Percentiles rank a stretch among this genome's conserved stretches.
Conservation (phyloP, 75 land plant genomes). For the Chamaecyparis obtusa region DNA sequence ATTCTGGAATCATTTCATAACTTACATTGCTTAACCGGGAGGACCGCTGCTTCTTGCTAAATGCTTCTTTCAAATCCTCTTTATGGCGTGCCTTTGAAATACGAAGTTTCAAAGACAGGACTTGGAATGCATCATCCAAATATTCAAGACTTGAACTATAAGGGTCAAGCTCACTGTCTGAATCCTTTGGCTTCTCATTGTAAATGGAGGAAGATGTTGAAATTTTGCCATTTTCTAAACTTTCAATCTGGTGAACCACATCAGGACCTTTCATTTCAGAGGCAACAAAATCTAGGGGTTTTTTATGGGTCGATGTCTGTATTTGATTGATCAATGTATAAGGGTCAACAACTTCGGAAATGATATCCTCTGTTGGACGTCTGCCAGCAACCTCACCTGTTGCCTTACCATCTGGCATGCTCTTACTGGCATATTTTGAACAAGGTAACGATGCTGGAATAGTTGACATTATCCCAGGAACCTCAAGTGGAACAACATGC, state of each 20-base stretch:
- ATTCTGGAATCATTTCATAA: background rate
- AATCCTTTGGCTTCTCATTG: slow-evolving; percentile 10
- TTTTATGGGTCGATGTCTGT: background rate
- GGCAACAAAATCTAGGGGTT: background rate
- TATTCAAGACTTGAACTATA: slow-evolving; percentile 36
- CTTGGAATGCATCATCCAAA: slow-evolving; percentile 39
- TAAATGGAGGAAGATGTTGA: background rate
- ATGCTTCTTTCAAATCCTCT: slow-evolving; percentile 36
- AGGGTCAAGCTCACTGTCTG: slow-evolving; percentile 16
- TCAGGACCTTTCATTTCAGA: slow-evolving; percentile 13
- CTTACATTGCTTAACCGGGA: slow-evolving; percentile 20
- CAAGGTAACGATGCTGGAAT: background rate
- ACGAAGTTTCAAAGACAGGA: slow-evolving; percentile 28
- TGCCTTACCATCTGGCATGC: background rate
- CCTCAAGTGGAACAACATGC: background rate
- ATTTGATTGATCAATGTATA: background rate
- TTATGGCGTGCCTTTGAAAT: slow-evolving; percentile 34
- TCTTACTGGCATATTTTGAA: background rate
- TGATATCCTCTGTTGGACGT: background rate
- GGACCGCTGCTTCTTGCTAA: slow-evolving; percentile 25
- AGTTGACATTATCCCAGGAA: background rate
- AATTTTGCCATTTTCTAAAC: background rate
- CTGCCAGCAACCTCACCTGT: background rate
- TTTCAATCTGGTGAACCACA: background rate
- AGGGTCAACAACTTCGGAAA: background rate